Evolutionary conservation across 75 land plant species (phyloP).

Genomic region (Gnetum montanum): DNA sequence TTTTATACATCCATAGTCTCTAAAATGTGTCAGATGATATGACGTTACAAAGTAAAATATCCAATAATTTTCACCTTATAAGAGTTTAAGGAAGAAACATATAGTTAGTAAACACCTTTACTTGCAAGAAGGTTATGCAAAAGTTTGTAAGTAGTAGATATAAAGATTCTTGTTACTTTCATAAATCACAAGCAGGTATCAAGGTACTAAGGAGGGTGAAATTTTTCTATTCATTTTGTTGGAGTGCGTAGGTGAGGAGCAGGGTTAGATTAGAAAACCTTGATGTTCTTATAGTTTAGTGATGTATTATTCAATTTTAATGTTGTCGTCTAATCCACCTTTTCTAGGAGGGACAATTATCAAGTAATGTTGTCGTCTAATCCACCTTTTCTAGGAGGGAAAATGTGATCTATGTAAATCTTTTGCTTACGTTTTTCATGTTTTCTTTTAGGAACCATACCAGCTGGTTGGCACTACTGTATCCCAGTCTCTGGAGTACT

Average conservation of each 20-base stretch:
- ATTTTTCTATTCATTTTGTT: no score
- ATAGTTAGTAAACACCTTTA: no score
- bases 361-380: background rate
- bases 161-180: no score
- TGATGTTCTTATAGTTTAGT: background rate
- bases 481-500: constrained; percentile 24
- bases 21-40: background rate
- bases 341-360: background rate
- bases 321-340: background rate
- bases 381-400: background rate
- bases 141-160: no score
- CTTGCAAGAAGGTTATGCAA: no score
- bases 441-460: constrained; percentile 36
- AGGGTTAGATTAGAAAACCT: background rate
- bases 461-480: constrained; percentile 27
- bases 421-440: constrained; percentile 4
- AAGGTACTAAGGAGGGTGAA: no score
- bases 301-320: constrained; percentile 1
- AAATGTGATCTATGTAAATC: no score
- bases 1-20: background rate
- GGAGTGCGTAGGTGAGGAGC: background rate
- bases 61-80: background rate
- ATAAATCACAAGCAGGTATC: no score
- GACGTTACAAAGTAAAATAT: background rate
- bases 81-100: no score